Conservation (phyloP, 1,139 yeast species). For the Pneumocystis jirovecii region DNA sequence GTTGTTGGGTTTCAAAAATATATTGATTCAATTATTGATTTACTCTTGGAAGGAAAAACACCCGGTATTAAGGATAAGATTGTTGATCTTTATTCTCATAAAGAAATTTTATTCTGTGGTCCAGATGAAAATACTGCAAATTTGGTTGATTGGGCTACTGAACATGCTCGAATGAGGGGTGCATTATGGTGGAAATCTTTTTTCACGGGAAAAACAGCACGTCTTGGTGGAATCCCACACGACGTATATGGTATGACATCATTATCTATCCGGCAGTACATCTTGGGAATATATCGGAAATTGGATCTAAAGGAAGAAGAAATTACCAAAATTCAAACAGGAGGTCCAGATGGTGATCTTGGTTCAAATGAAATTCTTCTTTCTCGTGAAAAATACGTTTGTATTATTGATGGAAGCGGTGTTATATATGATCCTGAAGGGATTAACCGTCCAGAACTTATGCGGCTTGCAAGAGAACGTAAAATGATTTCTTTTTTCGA, state of each 20-base stretch:
- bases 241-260: constrained; percentile 98
- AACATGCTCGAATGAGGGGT: constrained; percentile 81
- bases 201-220: constrained; percentile 88
- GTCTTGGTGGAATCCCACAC: constrained; percentile 93
- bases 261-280: constrained; percentile 81
- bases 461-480: constrained; percentile 65
- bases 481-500: constrained; percentile 62
- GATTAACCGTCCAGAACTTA: constrained; percentile 60
- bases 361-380: constrained; percentile 78
- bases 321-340: constrained; percentile 79
- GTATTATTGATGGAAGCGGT: constrained; percentile 90
- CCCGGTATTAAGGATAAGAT: constrained; percentile 73
- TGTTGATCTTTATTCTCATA: constrained; percentile 69
- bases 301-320: constrained; percentile 43
- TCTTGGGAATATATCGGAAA: constrained; percentile 75
- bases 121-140: constrained; percentile 98
- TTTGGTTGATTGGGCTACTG: constrained; percentile 96
- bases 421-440: constrained; percentile 87
- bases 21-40: constrained; percentile 77
- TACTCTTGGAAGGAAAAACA: constrained; percentile 54
- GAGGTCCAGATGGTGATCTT: constrained; percentile 98
- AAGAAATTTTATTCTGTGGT: constrained; percentile 88
- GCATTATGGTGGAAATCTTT: constrained; percentile 99
- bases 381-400: constrained; percentile 74
- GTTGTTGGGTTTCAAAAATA: constrained; percentile 82